Percentiles rank a stretch among this genome's conserved stretches.
Conservation (phyloP, 805 yeast species). For the Wickerhamomyces canadensis region DNA sequence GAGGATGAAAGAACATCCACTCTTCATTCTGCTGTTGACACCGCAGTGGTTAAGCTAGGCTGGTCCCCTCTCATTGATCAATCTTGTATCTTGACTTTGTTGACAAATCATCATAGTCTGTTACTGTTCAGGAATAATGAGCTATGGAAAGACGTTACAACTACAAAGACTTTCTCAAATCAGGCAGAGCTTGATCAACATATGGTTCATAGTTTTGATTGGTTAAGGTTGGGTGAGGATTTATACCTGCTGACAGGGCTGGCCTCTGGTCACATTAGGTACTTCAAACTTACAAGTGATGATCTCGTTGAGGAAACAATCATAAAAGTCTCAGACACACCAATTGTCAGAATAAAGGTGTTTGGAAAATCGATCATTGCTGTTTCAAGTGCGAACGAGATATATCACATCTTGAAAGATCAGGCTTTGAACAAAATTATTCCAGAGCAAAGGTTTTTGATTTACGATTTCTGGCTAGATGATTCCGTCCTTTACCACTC, state of each 20-base stretch:
- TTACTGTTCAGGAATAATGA: slow-evolving; percentile 12
- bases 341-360: slow-evolving; percentile 11
- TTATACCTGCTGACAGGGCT: slow-evolving; percentile 13
- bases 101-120: slow-evolving; percentile 17
- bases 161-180: slow-evolving; percentile 1
- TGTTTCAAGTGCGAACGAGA: slow-evolving; percentile 15
- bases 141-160: slow-evolving; percentile 11
- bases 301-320: neutral
- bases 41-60: slow-evolving; percentile 5
- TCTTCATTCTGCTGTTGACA: slow-evolving; percentile 11
- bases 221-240: slow-evolving; percentile 9
- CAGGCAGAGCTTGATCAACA: slow-evolving; percentile 13
- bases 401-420: slow-evolving; percentile 8
- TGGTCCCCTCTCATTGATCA: slow-evolving; percentile 21
- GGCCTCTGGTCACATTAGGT: slow-evolving; percentile 15
- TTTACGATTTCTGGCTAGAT: slow-evolving; percentile 14
- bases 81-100: slow-evolving; percentile 13
- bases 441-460: slow-evolving; percentile 9
- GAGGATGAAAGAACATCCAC: slow-evolving; percentile 17
- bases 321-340: slow-evolving; percentile 6
- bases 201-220: slow-evolving; percentile 14
- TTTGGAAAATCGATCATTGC: slow-evolving; percentile 5
- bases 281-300: neutral
- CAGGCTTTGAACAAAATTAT: slow-evolving; percentile 2
- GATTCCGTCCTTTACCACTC: slow-evolving; percentile 4